These are phyloP conservation scores for Mycena haematopus DNA, from an alignment of 768 basidiomycete genomes.

Conservation along the genomic window DNA sequence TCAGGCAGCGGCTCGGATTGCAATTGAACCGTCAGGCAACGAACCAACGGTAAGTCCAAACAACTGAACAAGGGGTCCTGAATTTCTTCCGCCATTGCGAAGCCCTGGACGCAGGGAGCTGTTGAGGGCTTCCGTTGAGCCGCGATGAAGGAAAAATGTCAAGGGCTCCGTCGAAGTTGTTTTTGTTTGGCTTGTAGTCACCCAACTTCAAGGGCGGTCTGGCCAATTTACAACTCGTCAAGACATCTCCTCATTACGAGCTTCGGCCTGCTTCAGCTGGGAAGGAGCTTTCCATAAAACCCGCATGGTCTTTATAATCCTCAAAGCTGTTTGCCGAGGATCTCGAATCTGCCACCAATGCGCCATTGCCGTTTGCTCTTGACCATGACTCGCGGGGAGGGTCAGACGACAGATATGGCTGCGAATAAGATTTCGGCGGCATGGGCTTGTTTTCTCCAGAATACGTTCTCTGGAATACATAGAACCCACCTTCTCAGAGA, in stretches of 20 bases:
- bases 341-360: conserved; percentile 3
- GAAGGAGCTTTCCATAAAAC: background rate
- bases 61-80: no score
- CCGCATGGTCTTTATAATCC: background rate
- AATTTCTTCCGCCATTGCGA: no score
- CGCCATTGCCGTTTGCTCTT: background rate
- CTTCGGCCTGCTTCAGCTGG: background rate
- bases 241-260: conserved; percentile 15
- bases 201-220: no score
- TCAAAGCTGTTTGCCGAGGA: no score
- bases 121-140: no score
- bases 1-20: no score
- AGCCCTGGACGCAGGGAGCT: no score
- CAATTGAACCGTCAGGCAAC: no score
- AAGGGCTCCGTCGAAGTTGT: no score
- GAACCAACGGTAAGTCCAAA: no score
- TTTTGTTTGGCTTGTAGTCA: no score
- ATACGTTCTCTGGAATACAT: conserved; percentile 2
- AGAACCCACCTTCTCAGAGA: conserved; percentile 13
- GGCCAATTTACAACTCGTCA: background rate
- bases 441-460: conserved; percentile 14
- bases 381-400: background rate
- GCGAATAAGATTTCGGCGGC: conserved; percentile 13
- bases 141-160: no score
- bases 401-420: background rate